Conservation (phyloP, 2,329 filamentous ascomycete species). For the Lizonia empirigonia region DNA sequence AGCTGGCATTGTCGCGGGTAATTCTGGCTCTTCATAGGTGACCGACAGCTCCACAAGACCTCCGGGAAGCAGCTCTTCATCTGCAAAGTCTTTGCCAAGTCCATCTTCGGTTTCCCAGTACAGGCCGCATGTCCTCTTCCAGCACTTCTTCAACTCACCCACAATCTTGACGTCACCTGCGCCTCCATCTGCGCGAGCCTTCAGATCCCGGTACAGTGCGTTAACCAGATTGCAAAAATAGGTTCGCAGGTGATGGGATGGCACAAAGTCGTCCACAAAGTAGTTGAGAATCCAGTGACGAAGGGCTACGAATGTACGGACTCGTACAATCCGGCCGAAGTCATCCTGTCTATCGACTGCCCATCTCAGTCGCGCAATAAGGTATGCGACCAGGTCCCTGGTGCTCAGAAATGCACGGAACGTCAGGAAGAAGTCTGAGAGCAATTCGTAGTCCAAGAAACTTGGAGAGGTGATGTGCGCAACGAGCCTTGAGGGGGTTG, state of each 20-base stretch:
- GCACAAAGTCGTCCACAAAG: constrained; percentile 90
- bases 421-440: constrained; percentile 97
- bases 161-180: constrained; percentile 81
- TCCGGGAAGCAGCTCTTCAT: constrained; percentile 74
- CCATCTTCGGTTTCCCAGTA: constrained; percentile 84
- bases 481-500: constrained; percentile 87
- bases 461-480: constrained; percentile 95
- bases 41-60: constrained; percentile 61
- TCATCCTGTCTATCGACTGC: constrained; percentile 80
- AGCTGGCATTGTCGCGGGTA: constrained; percentile 21
- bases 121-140: constrained; percentile 85
- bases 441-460: constrained; percentile 94
- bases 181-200: constrained; percentile 57
- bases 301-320: constrained; percentile 91
- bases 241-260: constrained; percentile 73
- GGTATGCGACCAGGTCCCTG: constrained; percentile 76
- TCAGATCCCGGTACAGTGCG: constrained; percentile 59
- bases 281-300: constrained; percentile 99
- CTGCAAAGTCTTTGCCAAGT: constrained; percentile 62
- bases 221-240: constrained; percentile 85
- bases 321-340: constrained; percentile 89
- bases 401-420: constrained; percentile 86
- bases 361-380: constrained; percentile 86
- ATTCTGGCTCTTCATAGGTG: constrained; percentile 29
- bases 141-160: constrained; percentile 94